Evolutionary conservation across 805 yeast species (phyloP), one percentile per base, ranked within the genome.

Genomic region (Saccharomycopsis javanensis): DNA sequence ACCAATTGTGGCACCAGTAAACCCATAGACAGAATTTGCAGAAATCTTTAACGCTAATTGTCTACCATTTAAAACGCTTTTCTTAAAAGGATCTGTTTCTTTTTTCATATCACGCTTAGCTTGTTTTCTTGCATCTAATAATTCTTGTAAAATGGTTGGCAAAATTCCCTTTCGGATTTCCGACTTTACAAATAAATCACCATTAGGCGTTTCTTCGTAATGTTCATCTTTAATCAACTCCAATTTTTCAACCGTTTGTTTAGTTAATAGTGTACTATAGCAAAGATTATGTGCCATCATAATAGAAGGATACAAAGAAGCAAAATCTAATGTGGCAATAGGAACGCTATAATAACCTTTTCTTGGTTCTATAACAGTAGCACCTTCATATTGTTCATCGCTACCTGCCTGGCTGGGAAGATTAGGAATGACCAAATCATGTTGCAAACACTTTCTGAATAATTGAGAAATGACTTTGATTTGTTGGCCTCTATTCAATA

Each of bases 251-350:
- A 89, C 84, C 0, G 94, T 79, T 48, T 78, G 80, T 60, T 79
- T 81, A 63, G 81, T 85, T 55, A 92, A 71, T 50, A 94, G 73
- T 0, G 99, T 91, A 0, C 99, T 94, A 69, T 94, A 94, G 69
- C 99, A 94, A 59, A 94, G 73, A 69, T 94, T 94, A 71, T 94
- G 98, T 0, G 99, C 99, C 96, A 95, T 94, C 96, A 94, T 91
- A 66, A 94, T 94, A 59, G 97, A 88, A 4, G 99, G 99, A 71
- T 94, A 94, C 77, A 94, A 78, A 57, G 97, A 89, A 63, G 96
- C 90, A 81, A 94, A 94, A 83, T 94, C 99, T 62, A 94, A 78
- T 0, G 99, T 94, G 1, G 99, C 97, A 67, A 94, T 92, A 0
- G 99, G 99, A 15, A 87, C 91, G 70, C 89, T 96, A 66, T 94